Percentiles rank a stretch among this genome's conserved stretches.
Evolutionary conservation across 2,329 filamentous ascomycete genomes (phyloP).

Genomic region (Pseudocercospora pini-densiflorae): DNA sequence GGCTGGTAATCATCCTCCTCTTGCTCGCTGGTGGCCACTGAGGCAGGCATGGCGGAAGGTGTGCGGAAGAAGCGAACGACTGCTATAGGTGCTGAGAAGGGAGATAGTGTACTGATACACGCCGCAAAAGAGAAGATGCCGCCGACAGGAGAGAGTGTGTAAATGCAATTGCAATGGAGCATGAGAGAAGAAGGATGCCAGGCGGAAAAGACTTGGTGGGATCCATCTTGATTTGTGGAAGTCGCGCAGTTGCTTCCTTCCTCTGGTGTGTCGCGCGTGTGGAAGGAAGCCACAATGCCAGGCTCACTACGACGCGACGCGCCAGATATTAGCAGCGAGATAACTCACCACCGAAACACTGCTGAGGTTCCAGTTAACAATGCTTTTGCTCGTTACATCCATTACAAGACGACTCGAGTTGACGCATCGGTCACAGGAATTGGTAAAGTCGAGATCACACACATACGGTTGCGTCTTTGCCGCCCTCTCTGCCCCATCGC

Average conservation of each 20-base stretch:
- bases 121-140: neutral
- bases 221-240: neutral
- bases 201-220: constrained; percentile 6
- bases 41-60: constrained; percentile 53
- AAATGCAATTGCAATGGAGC: neutral
- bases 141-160: neutral
- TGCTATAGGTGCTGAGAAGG: neutral
- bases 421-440: constrained; percentile 1
- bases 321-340: neutral
- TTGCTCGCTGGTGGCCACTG: constrained; percentile 58
- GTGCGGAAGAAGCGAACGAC: neutral
- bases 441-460: constrained; percentile 9
- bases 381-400: constrained; percentile 11
- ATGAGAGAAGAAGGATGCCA: neutral
- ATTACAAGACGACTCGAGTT: constrained; percentile 3
- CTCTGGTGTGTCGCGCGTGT: neutral
- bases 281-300: constrained; percentile 4
- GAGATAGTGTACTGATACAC: neutral
- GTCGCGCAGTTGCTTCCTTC: constrained; percentile 7
- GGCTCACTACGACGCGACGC: neutral
- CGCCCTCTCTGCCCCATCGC: constrained; percentile 15
- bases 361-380: neutral
- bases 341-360: neutral
- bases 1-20: constrained; percentile 48
- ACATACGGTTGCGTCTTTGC: neutral